Evolutionary conservation across 2,329 filamentous ascomycete species (phyloP).

Genomic region (Colletotrichum tofieldiae): DNA sequence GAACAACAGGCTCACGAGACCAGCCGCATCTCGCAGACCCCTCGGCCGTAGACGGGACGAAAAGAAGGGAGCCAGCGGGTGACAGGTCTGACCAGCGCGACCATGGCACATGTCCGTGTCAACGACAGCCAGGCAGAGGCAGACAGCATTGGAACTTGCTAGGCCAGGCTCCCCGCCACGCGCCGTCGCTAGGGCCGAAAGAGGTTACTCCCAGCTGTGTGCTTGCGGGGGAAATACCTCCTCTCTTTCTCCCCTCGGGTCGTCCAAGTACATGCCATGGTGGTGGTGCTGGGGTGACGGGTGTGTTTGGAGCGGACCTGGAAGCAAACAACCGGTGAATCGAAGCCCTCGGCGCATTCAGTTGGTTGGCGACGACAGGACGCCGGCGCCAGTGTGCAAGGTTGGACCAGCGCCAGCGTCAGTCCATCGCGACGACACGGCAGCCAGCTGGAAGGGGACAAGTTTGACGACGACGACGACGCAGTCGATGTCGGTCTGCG

Average conservation of each 20-base stretch:
- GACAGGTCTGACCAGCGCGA: conserved; percentile 19
- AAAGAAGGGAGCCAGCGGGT: conserved; percentile 14
- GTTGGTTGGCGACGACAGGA: conserved; percentile 1
- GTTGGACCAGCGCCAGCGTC: conserved; percentile 10
- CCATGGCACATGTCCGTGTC: conserved; percentile 20
- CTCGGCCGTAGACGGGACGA: conserved; percentile 27
- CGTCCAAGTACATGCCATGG: neutral
- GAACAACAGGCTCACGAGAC: conserved; percentile 9
- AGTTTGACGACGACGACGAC: neutral
- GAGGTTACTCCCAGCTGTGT: conserved; percentile 27
- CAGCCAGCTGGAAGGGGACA: conserved; percentile 19
- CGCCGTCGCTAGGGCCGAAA: conserved; percentile 25
- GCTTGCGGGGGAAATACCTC: conserved; percentile 32
- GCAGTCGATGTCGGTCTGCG: conserved; percentile 7
- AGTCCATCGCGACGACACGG: neutral
- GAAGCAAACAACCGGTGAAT: conserved; percentile 22
- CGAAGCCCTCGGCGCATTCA: neutral
- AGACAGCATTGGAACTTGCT: conserved; percentile 4
- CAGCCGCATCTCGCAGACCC: conserved; percentile 10
- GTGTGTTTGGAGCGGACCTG: neutral
- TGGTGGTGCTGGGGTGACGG: neutral
- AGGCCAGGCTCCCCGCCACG: conserved; percentile 21
- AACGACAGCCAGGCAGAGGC: neutral
- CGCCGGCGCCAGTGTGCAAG: neutral
- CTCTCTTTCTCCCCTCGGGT: neutral